Evolutionary conservation across 2,329 filamentous ascomycete species (phyloP), one percentile per base, ranked within the genome.

Genomic region (Endocalyx cinctus): DNA sequence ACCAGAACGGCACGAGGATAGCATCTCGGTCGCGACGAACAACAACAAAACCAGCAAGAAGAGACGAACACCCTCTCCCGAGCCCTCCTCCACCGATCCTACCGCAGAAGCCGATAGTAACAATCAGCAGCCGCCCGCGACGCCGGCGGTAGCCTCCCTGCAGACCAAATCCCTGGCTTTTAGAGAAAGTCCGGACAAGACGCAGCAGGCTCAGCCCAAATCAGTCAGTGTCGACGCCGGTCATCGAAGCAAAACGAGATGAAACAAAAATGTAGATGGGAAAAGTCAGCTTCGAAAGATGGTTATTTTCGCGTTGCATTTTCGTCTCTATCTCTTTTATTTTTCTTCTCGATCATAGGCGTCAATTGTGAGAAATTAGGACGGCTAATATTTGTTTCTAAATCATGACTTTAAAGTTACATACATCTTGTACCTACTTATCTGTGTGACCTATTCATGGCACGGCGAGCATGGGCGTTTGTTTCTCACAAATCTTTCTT

Each of bases 141-240:
- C 58, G 4, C 47, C 58, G 10, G 48, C 51, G 8, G 42, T 55
- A 6, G 53, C 37, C 33, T 37, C 49, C 17, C 32, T 60, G 22
- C 53, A 60, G 31, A 51, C 65, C 17, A 70, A 67, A 11, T 59
- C 71, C 18, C 56, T 81, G 47, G 74, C 77, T 48, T 75, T 76
- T 60, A 71, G 77, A 50, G 72, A 72, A 44, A 80, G 76, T 48
- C 76, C 77, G 16, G 77, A 80, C 51, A 79, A 79, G 60, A 49
- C 62, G 31, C 60, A 63, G 33, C 50, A 52, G 29, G 19, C 34
- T 18, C 45, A 60, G 16, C 43, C 48, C 14, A 45, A 55, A 25
- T 46, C 57, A 13, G 45, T 65, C 20, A 50, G 58, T 39, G 51
- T 62, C 20, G 46, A 47, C 17, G 50, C 42, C 16, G 46, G 46